Conservation (phyloP, 176 grass and related monocot genomes). For the Musa itinerans region DNA sequence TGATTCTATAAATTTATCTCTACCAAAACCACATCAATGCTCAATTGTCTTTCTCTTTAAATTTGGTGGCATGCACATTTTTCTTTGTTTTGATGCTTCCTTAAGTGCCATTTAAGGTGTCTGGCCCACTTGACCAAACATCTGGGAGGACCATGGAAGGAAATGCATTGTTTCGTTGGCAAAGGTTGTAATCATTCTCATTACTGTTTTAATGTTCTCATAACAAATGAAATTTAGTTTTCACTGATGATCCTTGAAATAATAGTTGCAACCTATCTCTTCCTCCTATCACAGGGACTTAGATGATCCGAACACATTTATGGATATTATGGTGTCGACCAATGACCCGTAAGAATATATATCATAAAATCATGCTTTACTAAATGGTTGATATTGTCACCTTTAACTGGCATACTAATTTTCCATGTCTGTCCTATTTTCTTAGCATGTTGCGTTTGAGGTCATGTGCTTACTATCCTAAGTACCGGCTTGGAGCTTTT, state of each 20-base stretch:
- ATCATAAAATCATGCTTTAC: conserved; percentile 12
- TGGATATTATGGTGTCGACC: conserved; percentile 78
- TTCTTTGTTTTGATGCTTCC: conserved; percentile 14
- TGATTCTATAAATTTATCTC: background rate
- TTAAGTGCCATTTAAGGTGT: conserved; percentile 49
- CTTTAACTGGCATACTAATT: conserved; percentile 8
- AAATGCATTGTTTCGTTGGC: conserved; percentile 87
- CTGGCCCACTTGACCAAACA: conserved; percentile 41
- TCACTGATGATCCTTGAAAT: background rate
- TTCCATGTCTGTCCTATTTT: conserved; percentile 18
- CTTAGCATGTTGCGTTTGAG: conserved; percentile 60
- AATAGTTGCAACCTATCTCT: conserved; percentile 2
- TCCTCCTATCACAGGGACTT: conserved; percentile 48
- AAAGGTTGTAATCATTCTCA: conserved; percentile 38
- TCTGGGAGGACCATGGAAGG: conserved; percentile 52
- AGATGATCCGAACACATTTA: conserved; percentile 76
- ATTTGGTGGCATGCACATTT: background rate
- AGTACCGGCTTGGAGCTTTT: conserved; percentile 75
- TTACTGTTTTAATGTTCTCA: background rate
- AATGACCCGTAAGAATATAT: conserved; percentile 44
- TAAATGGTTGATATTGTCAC: conserved; percentile 7
- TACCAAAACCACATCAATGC: background rate
- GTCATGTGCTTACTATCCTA: conserved; percentile 59
- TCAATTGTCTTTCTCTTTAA: background rate
- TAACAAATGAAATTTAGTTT: background rate